Conservation (phyloP, 257 asterid genomes). For the Cordia subcordata region DNA sequence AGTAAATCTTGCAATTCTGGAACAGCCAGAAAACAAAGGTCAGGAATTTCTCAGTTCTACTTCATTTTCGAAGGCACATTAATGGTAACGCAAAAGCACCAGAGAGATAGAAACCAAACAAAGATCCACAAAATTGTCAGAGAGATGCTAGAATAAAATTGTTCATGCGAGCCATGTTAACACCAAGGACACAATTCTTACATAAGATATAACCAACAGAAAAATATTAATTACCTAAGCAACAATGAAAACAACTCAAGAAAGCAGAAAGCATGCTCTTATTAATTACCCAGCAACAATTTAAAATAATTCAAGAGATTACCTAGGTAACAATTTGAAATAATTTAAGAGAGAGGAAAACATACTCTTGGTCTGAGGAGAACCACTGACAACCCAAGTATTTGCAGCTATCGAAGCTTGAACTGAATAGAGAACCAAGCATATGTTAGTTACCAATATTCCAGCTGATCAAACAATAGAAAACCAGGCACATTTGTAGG, state of each 20-base stretch:
- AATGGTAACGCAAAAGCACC: no score
- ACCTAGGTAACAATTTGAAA: no score
- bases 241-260: no score
- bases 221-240: no score
- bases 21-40: neutral
- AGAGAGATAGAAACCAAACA: no score
- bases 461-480: neutral
- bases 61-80: neutral
- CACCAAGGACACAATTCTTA: no score
- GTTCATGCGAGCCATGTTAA: no score
- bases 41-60: neutral
- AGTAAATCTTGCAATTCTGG: constrained; percentile 61
- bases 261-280: no score
- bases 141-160: no score
- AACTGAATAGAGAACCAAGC: constrained; percentile 25
- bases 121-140: no score
- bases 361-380: constrained; percentile 78
- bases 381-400: constrained; percentile 83
- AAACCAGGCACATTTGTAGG: neutral
- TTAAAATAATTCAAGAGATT: neutral
- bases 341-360: neutral
- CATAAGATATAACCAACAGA: no score
- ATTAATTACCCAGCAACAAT: no score
- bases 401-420: constrained; percentile 83
- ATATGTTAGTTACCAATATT: neutral